Evolutionary conservation across 805 yeast genomes (phyloP), one percentile per base, ranked within the genome.

Genomic region (Ascoidea rubescens): DNA sequence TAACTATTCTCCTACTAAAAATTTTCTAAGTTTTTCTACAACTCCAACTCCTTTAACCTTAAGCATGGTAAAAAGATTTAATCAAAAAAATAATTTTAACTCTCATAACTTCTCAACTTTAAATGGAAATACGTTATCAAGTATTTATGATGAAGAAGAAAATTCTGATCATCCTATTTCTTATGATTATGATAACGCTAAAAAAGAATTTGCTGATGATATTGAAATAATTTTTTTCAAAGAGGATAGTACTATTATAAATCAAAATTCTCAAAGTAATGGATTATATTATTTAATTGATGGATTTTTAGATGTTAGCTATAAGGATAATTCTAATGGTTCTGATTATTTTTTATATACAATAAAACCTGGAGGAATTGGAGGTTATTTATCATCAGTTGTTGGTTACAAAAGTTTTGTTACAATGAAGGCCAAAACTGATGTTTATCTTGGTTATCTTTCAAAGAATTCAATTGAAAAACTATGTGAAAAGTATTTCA

Each of bases 261-360:
- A 79, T 51, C 86, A 85, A 55, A 79, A 83, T 50, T 76, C 80
- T 12, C 72, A 75, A 49, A 79, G 82, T 48, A 78, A 82, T 1
- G 99, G 98, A 0, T 63, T 91, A 10, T 87, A 72, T 62, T 91
- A 84, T 60, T 82, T 91, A 4, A 77, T 91, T 50, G 84, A 83
- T 52, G 99, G 99, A 2, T 59, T 72, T 5, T 66, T 91, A 44
- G 88, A 84, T 47, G 86, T 88, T 0, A 68, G 71, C 5, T 74
- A 74, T 57, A 62, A 64, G n/a, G 74, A 72, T 48, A 59, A 50
- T 51, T 54, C 46, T 49, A 51, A 28, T 53, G 47, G 16, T 55
- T 55, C 50, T 12, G 55, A 51, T 46, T 28, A 71, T 45, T 64
- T 66, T 32, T 58, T 87, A 1, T 82, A 81, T 58, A 74, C 80